These are phyloP conservation scores for Phytopythium aichiense DNA, from an alignment of 352 stramenopile genomes.

Conservation along the genomic window DNA sequence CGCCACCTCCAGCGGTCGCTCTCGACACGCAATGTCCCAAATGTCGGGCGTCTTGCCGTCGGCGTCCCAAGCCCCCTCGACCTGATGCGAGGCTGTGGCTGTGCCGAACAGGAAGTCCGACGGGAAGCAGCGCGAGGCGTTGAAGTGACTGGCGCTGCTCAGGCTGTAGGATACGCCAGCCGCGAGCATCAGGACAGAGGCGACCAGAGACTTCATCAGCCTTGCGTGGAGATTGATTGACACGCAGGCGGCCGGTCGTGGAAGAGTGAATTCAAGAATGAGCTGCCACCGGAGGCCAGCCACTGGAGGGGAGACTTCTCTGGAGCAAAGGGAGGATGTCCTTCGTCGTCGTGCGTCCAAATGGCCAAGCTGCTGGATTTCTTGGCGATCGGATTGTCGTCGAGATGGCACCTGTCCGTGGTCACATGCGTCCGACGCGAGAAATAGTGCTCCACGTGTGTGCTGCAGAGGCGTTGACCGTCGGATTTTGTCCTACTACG, in stretches of 20 bases:
- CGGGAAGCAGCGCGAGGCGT: neutral
- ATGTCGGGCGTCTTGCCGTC: slow-evolving; percentile 1
- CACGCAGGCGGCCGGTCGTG: neutral
- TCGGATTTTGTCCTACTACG: too few species aligned
- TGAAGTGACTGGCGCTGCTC: neutral
- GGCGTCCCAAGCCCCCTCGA: slow-evolving; percentile 2
- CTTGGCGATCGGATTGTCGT: neutral
- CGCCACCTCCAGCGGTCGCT: neutral
- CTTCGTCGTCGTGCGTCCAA: neutral
- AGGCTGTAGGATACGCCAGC: neutral
- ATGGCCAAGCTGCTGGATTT: neutral
- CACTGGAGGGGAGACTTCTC: neutral
- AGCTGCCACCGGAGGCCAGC: neutral
- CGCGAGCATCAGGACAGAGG: neutral
- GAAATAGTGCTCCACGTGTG: neutral
- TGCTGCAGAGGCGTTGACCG: too few species aligned
- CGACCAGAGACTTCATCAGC: neutral
- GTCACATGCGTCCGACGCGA: neutral
- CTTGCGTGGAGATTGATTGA: neutral
- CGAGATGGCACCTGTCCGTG: neutral
- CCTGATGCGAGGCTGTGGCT: slow-evolving; percentile 1
- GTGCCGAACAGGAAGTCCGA: slow-evolving; percentile 4
- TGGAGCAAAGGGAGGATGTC: neutral
- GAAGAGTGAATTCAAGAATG: neutral
- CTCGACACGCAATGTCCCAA: neutral